Evolutionary conservation across 192 early-diverging fungal genomes (phyloP), one percentile per base, ranked within the genome.

Genomic region (Cladochytrium replicatum): DNA sequence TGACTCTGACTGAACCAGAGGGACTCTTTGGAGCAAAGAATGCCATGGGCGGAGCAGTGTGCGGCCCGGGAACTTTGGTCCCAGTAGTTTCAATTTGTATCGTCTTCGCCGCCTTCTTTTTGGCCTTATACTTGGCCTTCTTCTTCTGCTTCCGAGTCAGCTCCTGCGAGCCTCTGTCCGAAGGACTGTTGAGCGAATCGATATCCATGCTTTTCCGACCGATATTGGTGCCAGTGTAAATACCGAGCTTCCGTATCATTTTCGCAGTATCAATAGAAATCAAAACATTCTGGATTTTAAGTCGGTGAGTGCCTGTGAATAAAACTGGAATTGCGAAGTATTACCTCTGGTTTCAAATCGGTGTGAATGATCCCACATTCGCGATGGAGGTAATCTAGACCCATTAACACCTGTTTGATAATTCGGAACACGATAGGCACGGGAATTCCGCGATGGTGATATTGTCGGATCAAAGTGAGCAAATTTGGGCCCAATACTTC

Each of bases 361-460:
- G 95, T 99, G 68, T 99, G 95, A 46, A 99, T 95, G 51, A 99
- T 91, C 26, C 80, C 78, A 68, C 95, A 99, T 38, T 87, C 81
- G 1, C 80, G 69, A 64, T 99, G 95, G 57, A 99, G 72, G 60
- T 93, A 99, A 46, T 93, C 91, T 52, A 99, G 60, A 2, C 88
- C 93, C 60, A 87, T 72, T 22, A 95, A 69, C 11, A 95, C 81
- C 63, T 99, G 95, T 51, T 85, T 82, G 4, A 84, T 71, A 43
- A 99, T 86, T 40, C 91, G 84, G 59, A 88, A 89, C 43, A 99
- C 95, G 30, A 96, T 72, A 26, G 72, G 72, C 2, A 81, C 47
- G 1, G 93, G 90, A 15, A 99, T 83, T 1, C 95, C 95, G 19
- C 78, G 74, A 55, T 87, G 79, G 39, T 75, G 73, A 56, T 88